Conservation (phyloP, 1,284 basidiomycete species). For the Hypsizygus ulmarius region DNA sequence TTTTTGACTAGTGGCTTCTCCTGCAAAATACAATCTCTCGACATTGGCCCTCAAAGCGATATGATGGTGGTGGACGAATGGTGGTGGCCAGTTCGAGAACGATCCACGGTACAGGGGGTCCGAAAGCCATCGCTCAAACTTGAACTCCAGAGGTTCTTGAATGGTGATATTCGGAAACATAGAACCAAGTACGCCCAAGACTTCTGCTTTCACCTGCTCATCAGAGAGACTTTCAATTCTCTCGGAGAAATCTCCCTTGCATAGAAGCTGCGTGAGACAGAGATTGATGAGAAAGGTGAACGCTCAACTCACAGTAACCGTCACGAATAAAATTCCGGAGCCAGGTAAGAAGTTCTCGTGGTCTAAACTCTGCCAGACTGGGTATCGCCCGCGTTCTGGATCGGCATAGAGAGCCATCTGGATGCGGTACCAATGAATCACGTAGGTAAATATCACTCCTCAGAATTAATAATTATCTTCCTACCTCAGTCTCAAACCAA, state of each 20-base stretch:
- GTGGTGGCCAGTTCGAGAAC: conserved; percentile 68
- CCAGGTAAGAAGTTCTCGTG: conserved; percentile 57
- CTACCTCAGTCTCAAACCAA: conserved; percentile 68
- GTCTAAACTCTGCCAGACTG: conserved; percentile 71
- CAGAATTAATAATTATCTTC: neutral
- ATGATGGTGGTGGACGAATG: conserved; percentile 52
- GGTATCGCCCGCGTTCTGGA: conserved; percentile 59
- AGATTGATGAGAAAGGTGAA: conserved; percentile 1
- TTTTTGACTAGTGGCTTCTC: conserved; percentile 58
- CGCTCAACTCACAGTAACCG: conserved; percentile 48
- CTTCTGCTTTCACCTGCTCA: conserved; percentile 47
- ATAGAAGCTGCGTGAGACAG: neutral
- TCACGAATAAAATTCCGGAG: conserved; percentile 61
- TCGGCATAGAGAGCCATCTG: conserved; percentile 68
- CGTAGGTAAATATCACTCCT: neutral
- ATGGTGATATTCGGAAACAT: conserved; percentile 58
- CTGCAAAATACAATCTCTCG: conserved; percentile 58
- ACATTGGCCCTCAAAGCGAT: conserved; percentile 59
- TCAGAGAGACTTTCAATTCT: conserved; percentile 55
- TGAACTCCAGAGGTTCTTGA: conserved; percentile 53
- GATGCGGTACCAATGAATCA: neutral
- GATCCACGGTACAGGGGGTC: conserved; percentile 63
- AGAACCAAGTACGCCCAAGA: conserved; percentile 49
- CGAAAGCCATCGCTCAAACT: conserved; percentile 54
- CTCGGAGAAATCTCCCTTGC: conserved; percentile 54